These are phyloP conservation scores for Komagataella mondaviorum DNA, from an alignment of 805 yeast genomes.

Conservation along the genomic window DNA sequence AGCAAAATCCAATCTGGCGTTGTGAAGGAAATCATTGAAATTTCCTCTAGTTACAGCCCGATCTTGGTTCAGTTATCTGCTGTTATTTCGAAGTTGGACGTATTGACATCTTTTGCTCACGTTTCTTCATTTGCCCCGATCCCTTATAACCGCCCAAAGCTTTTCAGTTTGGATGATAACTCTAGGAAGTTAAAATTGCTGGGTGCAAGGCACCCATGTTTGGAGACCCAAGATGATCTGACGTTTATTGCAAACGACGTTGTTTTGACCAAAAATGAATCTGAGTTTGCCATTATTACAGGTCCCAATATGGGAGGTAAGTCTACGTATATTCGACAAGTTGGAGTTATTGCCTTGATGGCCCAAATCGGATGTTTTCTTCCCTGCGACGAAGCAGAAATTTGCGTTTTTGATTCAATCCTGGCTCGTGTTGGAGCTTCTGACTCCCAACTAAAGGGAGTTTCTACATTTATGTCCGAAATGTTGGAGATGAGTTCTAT, in stretches of 20 bases:
- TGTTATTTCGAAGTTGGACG: conserved; percentile 69
- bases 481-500: conserved; percentile 91
- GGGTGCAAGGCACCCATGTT: conserved; percentile 89
- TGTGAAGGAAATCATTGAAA: conserved; percentile 70
- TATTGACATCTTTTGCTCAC: conserved; percentile 74
- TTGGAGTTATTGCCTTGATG: conserved; percentile 78
- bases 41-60: conserved; percentile 71
- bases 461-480: conserved; percentile 93
- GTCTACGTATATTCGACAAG: conserved; percentile 82
- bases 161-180: conserved; percentile 37
- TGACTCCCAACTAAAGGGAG: conserved; percentile 93
- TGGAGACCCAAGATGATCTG: conserved; percentile 85
- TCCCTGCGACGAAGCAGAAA: conserved; percentile 65
- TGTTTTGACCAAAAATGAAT: conserved; percentile 35
- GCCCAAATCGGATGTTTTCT: conserved; percentile 85
- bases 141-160: conserved; percentile 64
- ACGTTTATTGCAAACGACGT: conserved; percentile 90
- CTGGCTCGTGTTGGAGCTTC: conserved; percentile 98
- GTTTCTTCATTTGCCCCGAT: conserved; percentile 71
- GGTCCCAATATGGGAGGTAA: conserved; percentile 99
- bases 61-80: conserved; percentile 56
- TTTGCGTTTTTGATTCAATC: conserved; percentile 80
- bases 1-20: conserved; percentile 63
- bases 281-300: conserved; percentile 74
- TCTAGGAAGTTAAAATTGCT: conserved; percentile 38